Evolutionary conservation across 2,329 filamentous ascomycete species (phyloP), one percentile per base, ranked within the genome.

Genomic region (Aspergillus caelatus): DNA sequence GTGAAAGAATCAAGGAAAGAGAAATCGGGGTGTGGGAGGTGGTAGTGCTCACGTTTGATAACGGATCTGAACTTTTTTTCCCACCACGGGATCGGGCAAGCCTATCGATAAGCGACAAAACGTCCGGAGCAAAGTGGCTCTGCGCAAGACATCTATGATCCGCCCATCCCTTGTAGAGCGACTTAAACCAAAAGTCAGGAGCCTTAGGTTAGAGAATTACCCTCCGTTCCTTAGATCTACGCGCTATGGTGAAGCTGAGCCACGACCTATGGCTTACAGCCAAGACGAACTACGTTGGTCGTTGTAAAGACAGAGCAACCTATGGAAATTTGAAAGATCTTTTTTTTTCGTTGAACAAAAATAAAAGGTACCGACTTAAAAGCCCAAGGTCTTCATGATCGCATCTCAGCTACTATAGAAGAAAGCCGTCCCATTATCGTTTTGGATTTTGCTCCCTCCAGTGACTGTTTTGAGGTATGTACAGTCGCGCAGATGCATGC

Each of bases 1-100:
- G 53, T 55, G 45, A 50, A 56, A 60, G 30, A 60, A 34, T 57
- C 94, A 89, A 91, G 94, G 94, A 82, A 94, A 94, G 30, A 88
- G 91, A 78, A 93, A 94, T 1, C 90, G 10, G 34, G 52, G n/a
- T 16, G 32, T 41, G 32, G 85, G 34, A 28, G 61, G 60, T 65
- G 58, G 58, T 46, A 53, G 61, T 63, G 45, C 57, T 50, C 26
- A 36, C 30, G 34, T 43, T 56, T 61, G 64, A 66, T 63, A 60
- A 60, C 57, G 54, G 63, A 64, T 65, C 68, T 63, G 67, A 74
- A 71, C 67, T 69, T 73, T 75, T 75, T 72, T 74, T 55, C 53
- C 12, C 55, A 39, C 36, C 46, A 34, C 62, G 56, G 48, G 64
- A 46, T 41, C 60, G 61, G 66, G 63, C 36, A 30, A 48, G 58